A percentile compares a stretch with the other conserved stretches of the same genome.
These are phyloP conservation scores for Cyclotella atomus DNA, from an alignment of 108 stramenopile species.

Conservation along the genomic window DNA sequence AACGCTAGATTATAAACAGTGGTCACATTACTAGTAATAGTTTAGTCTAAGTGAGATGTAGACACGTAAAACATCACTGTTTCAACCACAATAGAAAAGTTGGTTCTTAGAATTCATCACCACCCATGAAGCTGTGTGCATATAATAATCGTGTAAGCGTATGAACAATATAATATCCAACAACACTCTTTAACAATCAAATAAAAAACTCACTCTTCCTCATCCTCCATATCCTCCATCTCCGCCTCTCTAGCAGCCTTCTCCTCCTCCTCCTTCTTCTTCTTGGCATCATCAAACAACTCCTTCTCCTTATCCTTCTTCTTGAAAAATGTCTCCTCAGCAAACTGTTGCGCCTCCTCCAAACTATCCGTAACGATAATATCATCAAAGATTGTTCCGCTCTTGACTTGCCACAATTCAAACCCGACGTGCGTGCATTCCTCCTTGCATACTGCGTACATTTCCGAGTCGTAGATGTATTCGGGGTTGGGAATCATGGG, in stretches of 20 bases:
- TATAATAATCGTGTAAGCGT: too few relatives aligned
- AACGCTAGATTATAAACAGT: too few relatives aligned
- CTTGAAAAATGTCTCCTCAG: slow-evolving; percentile 94
- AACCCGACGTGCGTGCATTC: slow-evolving; percentile 97
- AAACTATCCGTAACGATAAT: slow-evolving; percentile 97
- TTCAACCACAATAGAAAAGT: too few relatives aligned
- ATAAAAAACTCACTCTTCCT: slow-evolving; percentile 28
- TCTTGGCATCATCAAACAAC: slow-evolving; percentile 87
- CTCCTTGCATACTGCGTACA: slow-evolving; percentile 96
- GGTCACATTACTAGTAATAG: too few relatives aligned
- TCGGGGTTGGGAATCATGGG: slow-evolving; percentile 97
- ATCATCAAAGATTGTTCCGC: slow-evolving; percentile 99
- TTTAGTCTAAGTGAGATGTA: too few relatives aligned
- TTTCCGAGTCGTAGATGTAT: slow-evolving; percentile 85
- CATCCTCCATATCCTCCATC: slow-evolving; percentile 18
- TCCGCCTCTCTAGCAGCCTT: slow-evolving; percentile 37
- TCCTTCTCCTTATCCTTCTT: slow-evolving; percentile 98
- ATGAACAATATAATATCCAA: not conserved
- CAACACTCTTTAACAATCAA: not conserved
- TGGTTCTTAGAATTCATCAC: slow-evolving; percentile 51
- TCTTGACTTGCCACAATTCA: slow-evolving; percentile 99
- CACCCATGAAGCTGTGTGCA: slow-evolving; percentile 23
- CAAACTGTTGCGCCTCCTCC: slow-evolving; percentile 95
- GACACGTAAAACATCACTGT: too few relatives aligned
- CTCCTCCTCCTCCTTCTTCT: slow-evolving; percentile 63